A percentile compares a stretch with the other conserved stretches of the same genome.
Evolutionary conservation across 805 yeast species (phyloP).

Genomic region (Sugiyamaella lignohabitans): DNA sequence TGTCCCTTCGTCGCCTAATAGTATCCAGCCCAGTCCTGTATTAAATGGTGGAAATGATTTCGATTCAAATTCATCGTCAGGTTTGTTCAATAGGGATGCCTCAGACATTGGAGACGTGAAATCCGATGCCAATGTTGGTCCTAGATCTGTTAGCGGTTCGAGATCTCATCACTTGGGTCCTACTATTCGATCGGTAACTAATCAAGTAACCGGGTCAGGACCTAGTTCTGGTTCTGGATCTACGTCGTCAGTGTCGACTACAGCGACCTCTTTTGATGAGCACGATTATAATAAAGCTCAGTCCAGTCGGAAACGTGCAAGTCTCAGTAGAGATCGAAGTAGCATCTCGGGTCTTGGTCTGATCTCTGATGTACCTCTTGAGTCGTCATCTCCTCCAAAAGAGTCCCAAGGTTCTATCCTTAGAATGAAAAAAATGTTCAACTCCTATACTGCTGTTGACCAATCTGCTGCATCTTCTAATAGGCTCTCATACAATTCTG

Average conservation of each 20-base stretch:
- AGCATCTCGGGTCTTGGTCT: background rate
- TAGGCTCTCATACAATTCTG: background rate
- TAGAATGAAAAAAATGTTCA: background rate
- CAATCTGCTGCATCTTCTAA: background rate
- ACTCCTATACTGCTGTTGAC: background rate
- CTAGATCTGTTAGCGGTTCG: too few species aligned
- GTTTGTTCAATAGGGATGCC: too few species aligned
- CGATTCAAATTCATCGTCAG: too few species aligned
- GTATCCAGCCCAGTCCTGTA: slow-evolving; percentile 10
- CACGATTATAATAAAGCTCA: background rate
- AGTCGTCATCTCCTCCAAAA: background rate
- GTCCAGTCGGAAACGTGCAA: background rate
- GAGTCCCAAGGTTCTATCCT: background rate
- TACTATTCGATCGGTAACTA: background rate
- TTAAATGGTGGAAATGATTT: slow-evolving; percentile 2
- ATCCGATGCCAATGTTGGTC: too few species aligned
- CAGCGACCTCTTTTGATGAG: background rate
- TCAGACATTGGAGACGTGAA: too few species aligned
- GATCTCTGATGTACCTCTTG: background rate
- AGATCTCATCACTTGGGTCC: too few species aligned
- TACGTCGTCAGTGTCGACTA: background rate
- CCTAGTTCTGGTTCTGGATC: background rate
- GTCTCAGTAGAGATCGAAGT: background rate
- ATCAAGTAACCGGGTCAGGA: background rate
- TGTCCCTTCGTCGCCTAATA: slow-evolving; percentile 4